These are phyloP conservation scores for Nakataea oryzae DNA, from an alignment of 2,329 filamentous ascomycete genomes.

Conservation along the genomic window DNA sequence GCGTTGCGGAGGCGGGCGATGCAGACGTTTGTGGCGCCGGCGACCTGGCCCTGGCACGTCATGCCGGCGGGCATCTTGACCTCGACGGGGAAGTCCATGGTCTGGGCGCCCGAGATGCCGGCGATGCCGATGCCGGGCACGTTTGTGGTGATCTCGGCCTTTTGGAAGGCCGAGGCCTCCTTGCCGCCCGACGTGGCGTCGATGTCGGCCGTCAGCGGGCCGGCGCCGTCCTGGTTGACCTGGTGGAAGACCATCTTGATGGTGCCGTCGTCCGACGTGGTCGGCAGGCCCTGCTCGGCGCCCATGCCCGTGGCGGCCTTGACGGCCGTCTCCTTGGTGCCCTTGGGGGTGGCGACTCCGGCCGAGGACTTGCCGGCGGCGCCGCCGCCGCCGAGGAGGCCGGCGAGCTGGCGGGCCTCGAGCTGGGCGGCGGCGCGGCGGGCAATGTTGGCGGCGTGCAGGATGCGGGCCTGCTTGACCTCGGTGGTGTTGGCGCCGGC, in stretches of 20 bases:
- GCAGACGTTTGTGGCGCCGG: conserved; percentile 51
- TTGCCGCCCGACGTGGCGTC: conserved; percentile 55
- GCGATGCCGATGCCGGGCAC: conserved; percentile 46
- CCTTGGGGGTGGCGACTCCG: conserved; percentile 26
- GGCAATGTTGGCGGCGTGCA: conserved; percentile 10
- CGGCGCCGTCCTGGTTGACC: conserved; percentile 63
- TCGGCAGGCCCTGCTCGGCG: conserved; percentile 45
- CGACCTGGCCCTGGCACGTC: conserved; percentile 51
- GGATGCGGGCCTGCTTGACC: conserved; percentile 7
- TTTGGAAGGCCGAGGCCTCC: conserved; percentile 48
- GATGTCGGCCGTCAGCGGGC: conserved; percentile 48
- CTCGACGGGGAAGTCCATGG: conserved; percentile 53
- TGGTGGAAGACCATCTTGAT: conserved; percentile 57
- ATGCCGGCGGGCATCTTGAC: conserved; percentile 59
- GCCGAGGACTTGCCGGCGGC: conserved; percentile 20
- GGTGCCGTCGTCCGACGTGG: conserved; percentile 46
- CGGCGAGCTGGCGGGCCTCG: conserved; percentile 9
- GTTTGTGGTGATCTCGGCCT: conserved; percentile 46
- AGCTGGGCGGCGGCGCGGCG: conserved; percentile 10
- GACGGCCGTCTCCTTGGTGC: conserved; percentile 39
- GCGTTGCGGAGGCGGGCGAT: conserved; percentile 53
- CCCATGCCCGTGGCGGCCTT: conserved; percentile 43
- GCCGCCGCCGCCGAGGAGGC: conserved; percentile 15
- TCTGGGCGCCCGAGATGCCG: conserved; percentile 47
- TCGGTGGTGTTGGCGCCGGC: conserved; percentile 15